Base-by-base conservation (phyloP, 768 basidiomycete genomes). In the Auriscalpium orientale region DNA sequence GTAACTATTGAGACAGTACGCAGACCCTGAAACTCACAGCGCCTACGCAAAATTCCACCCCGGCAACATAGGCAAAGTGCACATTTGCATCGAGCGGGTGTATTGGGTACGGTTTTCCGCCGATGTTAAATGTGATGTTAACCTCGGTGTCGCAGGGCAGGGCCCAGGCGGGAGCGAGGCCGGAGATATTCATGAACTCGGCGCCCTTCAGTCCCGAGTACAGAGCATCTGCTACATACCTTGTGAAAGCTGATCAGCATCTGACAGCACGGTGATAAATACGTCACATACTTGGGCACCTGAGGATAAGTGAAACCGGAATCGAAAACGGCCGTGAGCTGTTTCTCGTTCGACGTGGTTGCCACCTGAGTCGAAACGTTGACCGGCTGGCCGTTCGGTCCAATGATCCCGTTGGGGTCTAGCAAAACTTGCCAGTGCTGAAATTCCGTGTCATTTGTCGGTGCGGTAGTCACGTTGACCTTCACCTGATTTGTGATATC, bases 221-320 rank as follows among this genome's bases (percentile, higher is more conserved):
- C 37, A 89, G 79, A 9, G 78, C 81, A 45, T 83, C 75, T 6
- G 84, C 76, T 40, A 86, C 73, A 44, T 62, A 52, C 53, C 54
- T 81, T 80, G 65, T 5, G 22, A 10, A 53, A 49, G 43, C 34
- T 2, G 49, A 37, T 51, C 16, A 49, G 62, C 64, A 33, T 46
- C 56, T 56, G 49, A 52, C 50, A 28, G 63, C 60, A 3, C 11
- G 53, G n/a, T 49, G 20, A 47, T 6, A 58, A 58, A 2, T 11
- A 16, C 47, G n/a, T 49, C 2, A 28, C 22, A 28, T 65, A 80
- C 80, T 71, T 59, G 51, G 83, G 74, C 43, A 87, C 74, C 64
- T 87, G 86, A 16, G 83, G 78, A 3, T 87, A 70, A 0, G 84
- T 76, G 66, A 84, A 88, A 0, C 88, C 88, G 5, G 84, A 82